Conservation (phyloP, 1,139 yeast genomes). For the Debaryomyces coudertii region DNA sequence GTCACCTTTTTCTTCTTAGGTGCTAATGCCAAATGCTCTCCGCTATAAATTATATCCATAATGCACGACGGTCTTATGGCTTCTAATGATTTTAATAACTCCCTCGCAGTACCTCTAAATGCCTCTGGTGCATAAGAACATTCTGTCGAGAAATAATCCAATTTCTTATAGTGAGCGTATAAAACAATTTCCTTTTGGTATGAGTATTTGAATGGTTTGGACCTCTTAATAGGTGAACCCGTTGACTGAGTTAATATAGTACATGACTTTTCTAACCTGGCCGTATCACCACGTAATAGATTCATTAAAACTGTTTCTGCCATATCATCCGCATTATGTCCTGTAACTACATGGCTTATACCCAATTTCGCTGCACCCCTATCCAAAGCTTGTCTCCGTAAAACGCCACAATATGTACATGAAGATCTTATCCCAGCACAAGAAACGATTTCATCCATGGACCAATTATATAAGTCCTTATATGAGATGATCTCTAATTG, state of each 20-base stretch:
- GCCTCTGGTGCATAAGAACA: constrained; percentile 99
- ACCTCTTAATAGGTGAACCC: constrained; percentile 83
- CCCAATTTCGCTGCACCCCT: constrained; percentile 92
- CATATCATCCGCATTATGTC: constrained; percentile 99
- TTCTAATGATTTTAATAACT: constrained; percentile 85
- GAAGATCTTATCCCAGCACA: constrained; percentile 94
- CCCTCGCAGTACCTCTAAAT: constrained; percentile 95
- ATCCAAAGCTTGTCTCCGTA: constrained; percentile 94
- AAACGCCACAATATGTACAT: constrained; percentile 98
- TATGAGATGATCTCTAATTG: constrained; percentile 90
- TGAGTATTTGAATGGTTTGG: constrained; percentile 94
- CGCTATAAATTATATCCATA: constrained; percentile 90
- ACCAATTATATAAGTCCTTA: constrained; percentile 89
- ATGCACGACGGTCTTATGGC: constrained; percentile 91
- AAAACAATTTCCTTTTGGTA: constrained; percentile 97
- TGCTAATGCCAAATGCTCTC: constrained; percentile 78
- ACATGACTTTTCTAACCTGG: constrained; percentile 89
- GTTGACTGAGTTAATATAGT: constrained; percentile 78
- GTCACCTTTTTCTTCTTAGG: constrained; percentile 50
- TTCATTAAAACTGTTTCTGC: constrained; percentile 98
- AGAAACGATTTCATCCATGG: constrained; percentile 97
- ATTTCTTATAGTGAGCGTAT: constrained; percentile 93
- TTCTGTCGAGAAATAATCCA: constrained; percentile 96
- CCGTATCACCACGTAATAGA: constrained; percentile 91
- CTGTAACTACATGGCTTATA: constrained; percentile 91